Evolutionary conservation across 163 green algal species (phyloP).

Genomic region (Scenedesmus sp.): DNA sequence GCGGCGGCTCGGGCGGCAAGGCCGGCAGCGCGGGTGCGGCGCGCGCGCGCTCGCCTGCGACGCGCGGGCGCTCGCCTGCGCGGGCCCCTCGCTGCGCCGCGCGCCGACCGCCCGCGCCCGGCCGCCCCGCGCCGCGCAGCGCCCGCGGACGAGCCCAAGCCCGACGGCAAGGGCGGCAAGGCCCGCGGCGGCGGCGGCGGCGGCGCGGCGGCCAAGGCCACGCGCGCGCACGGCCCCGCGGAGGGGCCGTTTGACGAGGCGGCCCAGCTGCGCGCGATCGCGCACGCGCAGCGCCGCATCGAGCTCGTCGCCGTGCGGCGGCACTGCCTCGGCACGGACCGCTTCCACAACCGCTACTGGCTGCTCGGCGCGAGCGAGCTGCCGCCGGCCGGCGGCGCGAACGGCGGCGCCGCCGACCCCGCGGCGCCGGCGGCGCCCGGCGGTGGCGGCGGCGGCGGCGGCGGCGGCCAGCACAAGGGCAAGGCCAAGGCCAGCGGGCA

Average conservation of each 20-base stretch:
- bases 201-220: constrained; percentile 1
- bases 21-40: neutral
- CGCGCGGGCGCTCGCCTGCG: too few relatives aligned
- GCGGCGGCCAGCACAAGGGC: constrained; percentile 5
- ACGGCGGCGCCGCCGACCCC: neutral
- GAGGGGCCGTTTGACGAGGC: constrained; percentile 41
- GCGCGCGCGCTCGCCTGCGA: too few relatives aligned
- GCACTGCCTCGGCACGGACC: constrained; percentile 32
- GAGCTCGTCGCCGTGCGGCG: constrained; percentile 19
- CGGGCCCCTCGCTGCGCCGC: too few relatives aligned
- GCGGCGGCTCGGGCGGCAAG: neutral
- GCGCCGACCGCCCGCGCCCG: too few relatives aligned
- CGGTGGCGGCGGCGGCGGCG: neutral
- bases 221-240: neutral
- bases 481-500: neutral
- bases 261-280: constrained; percentile 2
- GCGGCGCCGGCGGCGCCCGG: neutral
- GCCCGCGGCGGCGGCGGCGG: constrained; percentile 36
- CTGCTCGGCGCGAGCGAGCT: constrained; percentile 31
- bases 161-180: constrained; percentile 14
- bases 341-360: constrained; percentile 37
- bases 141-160: neutral
- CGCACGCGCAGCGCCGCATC: constrained; percentile 33
- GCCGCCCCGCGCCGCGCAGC: neutral
- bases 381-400: neutral